Base-by-base conservation (phyloP, 2,329 filamentous ascomycete genomes). In the Aspergillus cejpii region DNA sequence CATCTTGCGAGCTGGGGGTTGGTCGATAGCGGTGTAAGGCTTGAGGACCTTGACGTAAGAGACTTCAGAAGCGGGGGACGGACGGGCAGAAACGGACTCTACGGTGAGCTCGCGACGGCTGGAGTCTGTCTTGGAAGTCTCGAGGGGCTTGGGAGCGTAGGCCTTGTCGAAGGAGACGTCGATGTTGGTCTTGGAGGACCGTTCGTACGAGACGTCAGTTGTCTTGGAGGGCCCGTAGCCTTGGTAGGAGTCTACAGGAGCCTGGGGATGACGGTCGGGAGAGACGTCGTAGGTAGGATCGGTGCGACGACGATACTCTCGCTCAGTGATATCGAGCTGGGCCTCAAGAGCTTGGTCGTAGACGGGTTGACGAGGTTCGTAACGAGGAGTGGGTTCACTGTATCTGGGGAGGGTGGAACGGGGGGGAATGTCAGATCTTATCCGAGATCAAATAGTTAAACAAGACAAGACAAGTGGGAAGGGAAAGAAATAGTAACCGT, bases 301-400 rank as follows among this genome's bases (percentile, higher is more conserved):
- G 54, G 71, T 73, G 56, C 73, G 75, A 78, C 81, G 68, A 78
- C 79, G 73, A 78, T 85, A 74, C 78, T 84, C 73, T 78, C 80
- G 72, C 55, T 75, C 72, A 62, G 74, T 72, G 53, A 73, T 57
- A 62, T 77, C 74, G 57, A 77, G 66, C 57, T 77, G 74, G 49
- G 64, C 65, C 52, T 73, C 65, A 51, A 69, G 64, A 52, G 65
- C 57, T 46, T 68, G 67, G 55, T 71, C 66, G 59, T 64, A 62
- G 52, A 62, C 61, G 48, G 62, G 60, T 41, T 62, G 61, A 56
- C 60, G 62, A 51, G 71, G 69, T 63, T 72, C 66, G 64, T 60
- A 67, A 51, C 72, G 72, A 61, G 73, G 72, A 67, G 73, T 71
- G 54, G 75, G 71, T 65, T 75, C 72, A 62, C 72, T 74, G 68